Evolutionary conservation across 345 rosid species (phyloP).

Genomic region (Arabidopsis suecica): DNA sequence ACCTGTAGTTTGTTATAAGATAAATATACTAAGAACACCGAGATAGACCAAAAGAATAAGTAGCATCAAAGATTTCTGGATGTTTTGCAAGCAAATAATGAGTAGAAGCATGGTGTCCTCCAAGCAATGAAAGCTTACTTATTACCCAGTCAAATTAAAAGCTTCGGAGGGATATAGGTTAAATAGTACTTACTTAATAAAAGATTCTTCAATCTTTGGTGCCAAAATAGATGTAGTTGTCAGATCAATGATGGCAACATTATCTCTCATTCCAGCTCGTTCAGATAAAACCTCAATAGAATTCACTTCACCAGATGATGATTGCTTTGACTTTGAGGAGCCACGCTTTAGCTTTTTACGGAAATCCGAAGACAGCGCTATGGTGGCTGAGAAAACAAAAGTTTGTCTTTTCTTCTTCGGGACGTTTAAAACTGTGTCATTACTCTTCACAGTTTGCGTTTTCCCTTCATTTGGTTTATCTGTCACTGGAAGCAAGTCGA

Average conservation of each 20-base stretch:
- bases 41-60: conserved; percentile 27
- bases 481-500: conserved; percentile 82
- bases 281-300: conserved; percentile 89
- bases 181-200: conserved; percentile 34
- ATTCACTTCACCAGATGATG: conserved; percentile 58
- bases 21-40: conserved; percentile 31
- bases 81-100: conserved; percentile 21
- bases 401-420: conserved; percentile 93
- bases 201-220: conserved; percentile 82
- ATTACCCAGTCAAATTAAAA: conserved; percentile 1
- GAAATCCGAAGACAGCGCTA: conserved; percentile 88
- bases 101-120: conserved; percentile 18
- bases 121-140: conserved; percentile 10
- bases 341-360: conserved; percentile 92
- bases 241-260: conserved; percentile 87
- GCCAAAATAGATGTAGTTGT: conserved; percentile 78
- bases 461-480: conserved; percentile 53
- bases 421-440: conserved; percentile 60
- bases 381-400: conserved; percentile 93
- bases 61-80: conserved; percentile 14
- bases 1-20: conserved; percentile 54
- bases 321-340: conserved; percentile 65
- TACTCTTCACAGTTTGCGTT: conserved; percentile 55
- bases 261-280: conserved; percentile 87
- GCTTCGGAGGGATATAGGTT: neutral